These are phyloP conservation scores for Phialocephala sp. DNA, from an alignment of 2,329 filamentous ascomycete species.

Conservation along the genomic window DNA sequence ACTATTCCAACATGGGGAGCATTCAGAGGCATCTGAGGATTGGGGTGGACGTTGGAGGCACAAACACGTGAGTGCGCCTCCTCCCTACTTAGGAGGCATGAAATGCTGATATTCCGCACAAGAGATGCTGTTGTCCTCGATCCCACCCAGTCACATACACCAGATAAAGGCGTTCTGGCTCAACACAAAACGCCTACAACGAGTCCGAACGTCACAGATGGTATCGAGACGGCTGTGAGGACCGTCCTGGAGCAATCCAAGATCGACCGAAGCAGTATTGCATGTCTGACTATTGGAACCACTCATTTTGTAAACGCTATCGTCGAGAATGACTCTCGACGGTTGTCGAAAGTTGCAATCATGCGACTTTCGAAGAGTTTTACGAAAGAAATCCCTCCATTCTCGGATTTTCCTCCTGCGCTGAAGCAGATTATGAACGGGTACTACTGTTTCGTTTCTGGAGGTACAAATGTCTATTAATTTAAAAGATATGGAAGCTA, in stretches of 20 bases:
- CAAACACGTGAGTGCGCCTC: slow-evolving; percentile 40
- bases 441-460: slow-evolving; percentile 53
- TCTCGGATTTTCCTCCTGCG: slow-evolving; percentile 52
- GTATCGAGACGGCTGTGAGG: slow-evolving; percentile 34
- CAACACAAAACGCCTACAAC: slow-evolving; percentile 38
- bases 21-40: slow-evolving; percentile 33
- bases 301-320: slow-evolving; percentile 58
- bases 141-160: slow-evolving; percentile 30
- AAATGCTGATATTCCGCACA: slow-evolving; percentile 19
- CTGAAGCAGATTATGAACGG: slow-evolving; percentile 54
- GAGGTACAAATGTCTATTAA: slow-evolving; percentile 41
- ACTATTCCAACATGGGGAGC: slow-evolving; percentile 7
- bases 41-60: slow-evolving; percentile 48
- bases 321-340: slow-evolving; percentile 52
- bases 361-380: slow-evolving; percentile 53
- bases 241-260: slow-evolving; percentile 31
- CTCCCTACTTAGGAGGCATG: no score
- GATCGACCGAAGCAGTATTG: slow-evolving; percentile 26
- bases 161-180: slow-evolving; percentile 39
- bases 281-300: slow-evolving; percentile 37
- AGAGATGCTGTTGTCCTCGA: slow-evolving; percentile 41
- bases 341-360: slow-evolving; percentile 55
- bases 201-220: slow-evolving; percentile 43
- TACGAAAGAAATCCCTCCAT: slow-evolving; percentile 53
- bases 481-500: neutral